Evolutionary conservation across 176 grass and related monocot species (phyloP), one percentile per base, ranked within the genome.

Genomic region (Triticum timopheevii): DNA sequence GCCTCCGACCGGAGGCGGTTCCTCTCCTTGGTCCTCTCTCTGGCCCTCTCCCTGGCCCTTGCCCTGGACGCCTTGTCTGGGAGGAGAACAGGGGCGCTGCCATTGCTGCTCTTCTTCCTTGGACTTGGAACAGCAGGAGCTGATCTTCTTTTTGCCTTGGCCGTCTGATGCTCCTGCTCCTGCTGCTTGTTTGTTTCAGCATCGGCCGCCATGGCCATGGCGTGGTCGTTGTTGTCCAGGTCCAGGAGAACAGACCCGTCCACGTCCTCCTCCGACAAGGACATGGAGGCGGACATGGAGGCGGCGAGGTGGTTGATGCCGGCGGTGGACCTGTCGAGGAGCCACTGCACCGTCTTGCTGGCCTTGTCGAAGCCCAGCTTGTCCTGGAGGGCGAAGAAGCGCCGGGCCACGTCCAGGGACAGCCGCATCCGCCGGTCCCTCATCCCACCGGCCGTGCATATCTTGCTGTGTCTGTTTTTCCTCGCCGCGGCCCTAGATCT

Each of bases 21-120:
- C 84, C 85, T 91, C 86, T 90, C 88, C 81, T 39, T 88, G 24
- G 92, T 93, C 79, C 92, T 84, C 87, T 89, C 87, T 47, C 84
- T 89, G 2, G 91, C 91, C 80, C 91, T 80, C 79, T 86, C 73
- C 86, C 92, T 78, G 2, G 92, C 92, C 89, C 82, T 83, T 1
- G 82, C 85, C 86, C 92, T 73, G 12, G 82, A 42, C 61, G 86
- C 88, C 65, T 79, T 88, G 45, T 89, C 86, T 6, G 61, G 66
- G 16, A 69, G 31, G 3, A 69, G 16, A 36, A 33, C 66, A 56
- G 33, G 27, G 80, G 71, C 65, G 82, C 23, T 34, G 70, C 40
- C 56, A 59, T 59, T 59, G 7, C 47, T 76, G 6, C 28, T 67
- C 65, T 85, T 88, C 69, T 52, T 86, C 25, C 65, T 59, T 59